Evolutionary conservation across 805 yeast genomes (phyloP).

Genomic region (Wickerhamomyces bovis): DNA sequence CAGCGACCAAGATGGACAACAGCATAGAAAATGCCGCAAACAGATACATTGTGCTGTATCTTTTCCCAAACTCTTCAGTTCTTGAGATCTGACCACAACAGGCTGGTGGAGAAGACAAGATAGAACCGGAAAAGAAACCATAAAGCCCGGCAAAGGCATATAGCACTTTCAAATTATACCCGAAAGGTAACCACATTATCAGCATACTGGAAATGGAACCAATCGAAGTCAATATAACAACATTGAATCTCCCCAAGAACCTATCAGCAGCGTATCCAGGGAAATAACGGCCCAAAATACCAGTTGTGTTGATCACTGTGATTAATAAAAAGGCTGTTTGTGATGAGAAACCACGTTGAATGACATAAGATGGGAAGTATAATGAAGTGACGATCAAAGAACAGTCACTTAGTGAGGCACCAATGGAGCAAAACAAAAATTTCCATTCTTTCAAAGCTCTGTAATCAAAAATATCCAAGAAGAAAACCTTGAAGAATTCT

Average conservation of each 20-base stretch:
- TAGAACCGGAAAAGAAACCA: conserved; percentile 53
- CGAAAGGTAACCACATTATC: conserved; percentile 39
- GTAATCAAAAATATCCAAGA: conserved; percentile 32
- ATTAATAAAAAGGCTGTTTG: conserved; percentile 40
- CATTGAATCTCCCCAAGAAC: conserved; percentile 46
- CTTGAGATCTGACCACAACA: conserved; percentile 55
- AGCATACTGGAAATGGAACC: conserved; percentile 31
- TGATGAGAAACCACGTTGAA: conserved; percentile 39
- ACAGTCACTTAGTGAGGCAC: conserved; percentile 34
- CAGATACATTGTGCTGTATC: conserved; percentile 53
- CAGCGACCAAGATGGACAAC: conserved; percentile 44
- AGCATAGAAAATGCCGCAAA: conserved; percentile 47
- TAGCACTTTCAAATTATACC: conserved; percentile 27
- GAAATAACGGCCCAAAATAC: conserved; percentile 39
- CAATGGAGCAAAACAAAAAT: conserved; percentile 36
- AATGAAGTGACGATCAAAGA: conserved; percentile 37
- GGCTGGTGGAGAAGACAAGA: conserved; percentile 51
- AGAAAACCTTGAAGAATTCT: conserved; percentile 14
- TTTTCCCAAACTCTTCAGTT: conserved; percentile 47
- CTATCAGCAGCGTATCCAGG: conserved; percentile 41
- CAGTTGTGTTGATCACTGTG: conserved; percentile 41
- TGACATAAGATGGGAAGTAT: conserved; percentile 47
- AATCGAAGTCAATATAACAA: conserved; percentile 33
- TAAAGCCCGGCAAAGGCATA: conserved; percentile 43
- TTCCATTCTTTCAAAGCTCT: conserved; percentile 36